Base-by-base conservation (phyloP, 139 green algal species). In the Ostreobium quekettii region DNA sequence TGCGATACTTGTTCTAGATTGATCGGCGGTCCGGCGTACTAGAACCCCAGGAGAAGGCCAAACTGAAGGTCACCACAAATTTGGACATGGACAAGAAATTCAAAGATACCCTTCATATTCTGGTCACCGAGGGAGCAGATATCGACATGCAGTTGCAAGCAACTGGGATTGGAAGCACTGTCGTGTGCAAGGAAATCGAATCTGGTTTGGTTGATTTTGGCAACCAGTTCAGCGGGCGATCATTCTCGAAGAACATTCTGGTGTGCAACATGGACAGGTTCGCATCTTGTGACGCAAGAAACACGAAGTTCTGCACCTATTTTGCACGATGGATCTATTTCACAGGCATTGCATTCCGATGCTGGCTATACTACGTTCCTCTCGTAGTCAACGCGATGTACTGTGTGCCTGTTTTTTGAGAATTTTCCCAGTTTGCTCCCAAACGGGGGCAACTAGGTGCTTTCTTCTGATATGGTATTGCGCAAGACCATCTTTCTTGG, bases 81-180 rank as follows among this genome's bases (percentile, higher is more conserved):
- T 42, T 86, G 48, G 85, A 91, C 67, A 78, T 88, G 37, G 73
- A 70, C 3, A 46, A 74, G 32, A 31, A 46, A 5, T 86, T 88
- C 60, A 79, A 48, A 30, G 88, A 95, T 59, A 70, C 73, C 49
- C 83, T 95, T 60, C 86, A 95, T 61, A 67, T 91, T 30, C 72
- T 92, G 36, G 78, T 92, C 30, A 72, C 74, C 11, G 86, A 95
- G 48, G 87, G 87, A 2, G 77, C 78, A 28, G 85, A 90, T 67
- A 71, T 83, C 26, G 63, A 67, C 11, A 76, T 93, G 1, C 75
- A 81, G 24, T 67, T 91, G n/a, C 61, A 62, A 3, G 85, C 87
- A 3, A 70, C 53, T 30, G 78, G 87, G 28, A 74, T 66, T 3
- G 88, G 88, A 63, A 84, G 71, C 70, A 84, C 78, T 2, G 32